phyloP scores from a whole-genome alignment of 2,329 filamentous ascomycete species.

The Magnaporthiopsis poae region DNA sequence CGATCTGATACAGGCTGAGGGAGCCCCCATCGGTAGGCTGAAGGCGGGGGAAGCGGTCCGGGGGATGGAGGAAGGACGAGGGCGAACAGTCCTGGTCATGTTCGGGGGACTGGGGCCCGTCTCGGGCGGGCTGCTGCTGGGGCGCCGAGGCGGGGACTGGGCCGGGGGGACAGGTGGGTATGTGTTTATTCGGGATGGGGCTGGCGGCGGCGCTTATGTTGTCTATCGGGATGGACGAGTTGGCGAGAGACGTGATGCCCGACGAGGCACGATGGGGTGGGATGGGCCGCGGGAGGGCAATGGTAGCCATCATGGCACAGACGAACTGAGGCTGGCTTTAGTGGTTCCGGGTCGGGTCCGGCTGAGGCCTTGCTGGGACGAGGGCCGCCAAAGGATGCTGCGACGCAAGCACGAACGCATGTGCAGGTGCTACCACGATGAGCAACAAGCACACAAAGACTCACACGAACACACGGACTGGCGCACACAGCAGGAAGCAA shows the following conservation, averaged over 20 bases:
- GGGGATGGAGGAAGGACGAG: conserved; percentile 66
- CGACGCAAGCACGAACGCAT: too few relatives aligned
- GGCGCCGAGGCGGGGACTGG: conserved; percentile 47
- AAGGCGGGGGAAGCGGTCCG: conserved; percentile 47
- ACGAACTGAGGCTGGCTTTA: background rate
- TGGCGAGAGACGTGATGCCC: conserved; percentile 20
- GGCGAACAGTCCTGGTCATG: conserved; percentile 44
- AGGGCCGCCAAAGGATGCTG: too few relatives aligned
- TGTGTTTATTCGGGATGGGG: conserved; percentile 75
- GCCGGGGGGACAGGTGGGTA: conserved; percentile 80
- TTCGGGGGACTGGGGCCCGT: conserved; percentile 41
- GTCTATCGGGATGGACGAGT: conserved; percentile 26
- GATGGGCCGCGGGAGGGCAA: conserved; percentile 35
- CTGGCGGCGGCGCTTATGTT: conserved; percentile 19
- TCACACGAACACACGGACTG: too few relatives aligned
- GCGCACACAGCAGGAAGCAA: too few relatives aligned
- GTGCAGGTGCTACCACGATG: too few relatives aligned
- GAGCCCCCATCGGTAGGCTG: conserved; percentile 31
- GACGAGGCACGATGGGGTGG: conserved; percentile 23
- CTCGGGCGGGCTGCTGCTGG: conserved; percentile 8
- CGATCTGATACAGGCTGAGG: conserved; percentile 62
- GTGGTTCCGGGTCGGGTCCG: too few relatives aligned
- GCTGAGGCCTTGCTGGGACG: too few relatives aligned
- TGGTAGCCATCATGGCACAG: conserved; percentile 38
- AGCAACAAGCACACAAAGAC: too few relatives aligned